Evolutionary conservation across 495 filamentous ascomycete genomes (phyloP).

Genomic region (Collariella sp.): DNA sequence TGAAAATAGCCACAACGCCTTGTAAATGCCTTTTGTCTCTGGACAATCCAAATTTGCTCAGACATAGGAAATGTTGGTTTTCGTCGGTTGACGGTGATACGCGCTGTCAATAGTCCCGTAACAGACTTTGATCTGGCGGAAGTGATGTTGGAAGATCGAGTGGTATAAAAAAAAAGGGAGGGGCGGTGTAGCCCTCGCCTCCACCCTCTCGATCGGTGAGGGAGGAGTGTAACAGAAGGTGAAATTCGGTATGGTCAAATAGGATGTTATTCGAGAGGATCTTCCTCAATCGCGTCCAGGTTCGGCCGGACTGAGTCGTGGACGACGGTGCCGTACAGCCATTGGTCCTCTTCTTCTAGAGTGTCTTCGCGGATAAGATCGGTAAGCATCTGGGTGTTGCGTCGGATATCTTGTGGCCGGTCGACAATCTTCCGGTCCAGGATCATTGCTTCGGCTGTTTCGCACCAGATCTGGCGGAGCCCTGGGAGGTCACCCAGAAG

Average conservation of each 20-base stretch:
- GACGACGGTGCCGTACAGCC: slow-evolving; percentile 40
- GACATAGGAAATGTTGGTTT: slow-evolving; percentile 11
- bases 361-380: slow-evolving; percentile 47
- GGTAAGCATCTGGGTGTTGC: slow-evolving; percentile 43
- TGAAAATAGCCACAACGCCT: slow-evolving; percentile 16
- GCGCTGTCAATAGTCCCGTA: not conserved
- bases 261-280: slow-evolving; percentile 30
- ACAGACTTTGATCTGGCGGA: not conserved
- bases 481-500: slow-evolving; percentile 43
- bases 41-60: not conserved
- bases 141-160: not conserved
- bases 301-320: slow-evolving; percentile 39
- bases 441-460: slow-evolving; percentile 48
- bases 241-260: not conserved
- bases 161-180: not conserved
- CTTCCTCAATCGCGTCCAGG: slow-evolving; percentile 41
- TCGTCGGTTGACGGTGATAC: not conserved
- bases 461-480: slow-evolving; percentile 43
- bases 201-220: not conserved
- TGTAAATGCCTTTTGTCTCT: slow-evolving; percentile 25
- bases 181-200: not conserved
- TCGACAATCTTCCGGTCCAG: slow-evolving; percentile 46
- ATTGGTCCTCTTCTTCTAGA: slow-evolving; percentile 44
- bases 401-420: slow-evolving; percentile 43
- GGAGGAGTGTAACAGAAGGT: not conserved